These are phyloP conservation scores for Tephrocybe sp. DNA, from an alignment of 768 basidiomycete genomes.

Conservation along the genomic window DNA sequence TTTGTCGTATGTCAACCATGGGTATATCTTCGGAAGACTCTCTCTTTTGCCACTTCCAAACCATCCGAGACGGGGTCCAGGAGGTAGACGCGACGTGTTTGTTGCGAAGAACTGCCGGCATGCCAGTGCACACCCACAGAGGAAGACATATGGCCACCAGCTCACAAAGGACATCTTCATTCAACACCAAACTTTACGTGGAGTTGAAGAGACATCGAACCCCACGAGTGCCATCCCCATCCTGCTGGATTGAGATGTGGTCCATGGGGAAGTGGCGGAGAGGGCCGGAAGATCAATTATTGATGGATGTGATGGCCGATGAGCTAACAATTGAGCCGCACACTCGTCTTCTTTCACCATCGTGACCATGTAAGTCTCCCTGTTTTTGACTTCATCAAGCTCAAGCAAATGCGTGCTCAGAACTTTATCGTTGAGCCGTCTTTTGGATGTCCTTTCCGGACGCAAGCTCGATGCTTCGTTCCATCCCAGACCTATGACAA, in stretches of 20 bases:
- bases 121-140: neutral
- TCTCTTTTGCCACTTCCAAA: constrained; percentile 4
- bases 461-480: neutral
- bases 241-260: no score
- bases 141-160: constrained; percentile 3
- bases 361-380: no score
- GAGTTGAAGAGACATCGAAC: neutral
- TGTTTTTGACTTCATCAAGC: neutral
- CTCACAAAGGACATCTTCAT: neutral
- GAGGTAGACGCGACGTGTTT: neutral
- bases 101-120: neutral
- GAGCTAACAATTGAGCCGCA: no score
- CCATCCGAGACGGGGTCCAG: constrained; percentile 9
- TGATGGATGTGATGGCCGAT: no score
- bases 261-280: neutral
- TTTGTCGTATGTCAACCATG: constrained; percentile 8
- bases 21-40: constrained; percentile 5
- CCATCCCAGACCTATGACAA: constrained; percentile 2
- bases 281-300: no score
- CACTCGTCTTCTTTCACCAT: no score
- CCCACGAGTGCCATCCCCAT: no score
- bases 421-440: neutral
- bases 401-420: neutral
- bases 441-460: constrained; percentile 5
- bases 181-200: neutral